Percentiles rank a stretch among this genome's conserved stretches.
These are phyloP conservation scores for Melastoma candidum DNA, from an alignment of 441 rosid genomes.

Conservation along the genomic window DNA sequence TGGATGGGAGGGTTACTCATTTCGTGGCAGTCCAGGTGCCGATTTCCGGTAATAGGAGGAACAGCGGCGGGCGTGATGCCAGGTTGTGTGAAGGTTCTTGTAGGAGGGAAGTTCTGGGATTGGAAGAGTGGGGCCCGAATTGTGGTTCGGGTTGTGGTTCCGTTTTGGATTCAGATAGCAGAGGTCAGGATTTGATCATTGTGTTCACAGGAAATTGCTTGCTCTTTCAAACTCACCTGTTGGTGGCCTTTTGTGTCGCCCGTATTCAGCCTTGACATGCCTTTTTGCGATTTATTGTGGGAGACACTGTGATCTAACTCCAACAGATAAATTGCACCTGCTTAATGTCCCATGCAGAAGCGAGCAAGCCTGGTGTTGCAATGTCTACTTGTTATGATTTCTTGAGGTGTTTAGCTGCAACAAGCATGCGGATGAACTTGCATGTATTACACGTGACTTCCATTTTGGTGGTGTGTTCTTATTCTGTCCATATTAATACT, in stretches of 20 bases:
- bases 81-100: slow-evolving; percentile 52
- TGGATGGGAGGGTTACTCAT: slow-evolving; percentile 52
- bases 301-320: too few species aligned
- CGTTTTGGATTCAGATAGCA: slow-evolving; percentile 25
- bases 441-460: background rate
- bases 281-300: too few species aligned
- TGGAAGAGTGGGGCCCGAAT: slow-evolving; percentile 25
- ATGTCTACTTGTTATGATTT: too few species aligned
- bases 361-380: too few species aligned
- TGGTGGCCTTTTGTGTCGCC: too few species aligned
- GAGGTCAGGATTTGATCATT: slow-evolving; percentile 31
- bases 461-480: slow-evolving; percentile 1
- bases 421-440: background rate
- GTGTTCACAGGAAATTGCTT: too few species aligned
- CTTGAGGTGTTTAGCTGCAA: too few species aligned
- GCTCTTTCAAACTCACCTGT: too few species aligned
- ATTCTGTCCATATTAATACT: background rate
- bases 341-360: too few species aligned
- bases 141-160: slow-evolving; percentile 9
- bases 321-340: too few species aligned
- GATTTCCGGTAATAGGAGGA: slow-evolving; percentile 19
- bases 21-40: slow-evolving; percentile 88
- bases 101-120: slow-evolving; percentile 53
- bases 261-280: too few species aligned
- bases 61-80: slow-evolving; percentile 1